phyloP scores from a whole-genome alignment of 169 alveolate species.

The Cryptosporidium meleagridis region DNA sequence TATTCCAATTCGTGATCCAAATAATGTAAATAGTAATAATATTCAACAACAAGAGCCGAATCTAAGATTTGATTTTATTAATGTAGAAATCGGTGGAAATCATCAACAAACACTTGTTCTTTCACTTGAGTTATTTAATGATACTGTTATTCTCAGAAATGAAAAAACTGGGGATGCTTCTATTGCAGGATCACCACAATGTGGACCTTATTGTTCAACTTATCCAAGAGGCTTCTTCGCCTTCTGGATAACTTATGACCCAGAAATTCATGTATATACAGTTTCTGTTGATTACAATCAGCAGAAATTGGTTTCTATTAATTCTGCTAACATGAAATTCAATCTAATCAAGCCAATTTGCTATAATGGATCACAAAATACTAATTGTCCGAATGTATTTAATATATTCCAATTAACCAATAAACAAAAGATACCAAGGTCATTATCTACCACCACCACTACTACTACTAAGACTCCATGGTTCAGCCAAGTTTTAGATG shows the following conservation, averaged over 20 bases:
- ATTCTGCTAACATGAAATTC: background rate
- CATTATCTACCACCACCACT: slow-evolving; percentile 43
- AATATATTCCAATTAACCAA: slow-evolving; percentile 36
- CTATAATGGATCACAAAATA: too few relatives aligned
- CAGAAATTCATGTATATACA: slow-evolving; percentile 5
- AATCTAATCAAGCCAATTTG: slow-evolving; percentile 1
- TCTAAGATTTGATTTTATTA: slow-evolving; percentile 12
- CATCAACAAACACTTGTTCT: background rate
- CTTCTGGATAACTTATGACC: slow-evolving; percentile 20
- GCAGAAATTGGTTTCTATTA: slow-evolving; percentile 1
- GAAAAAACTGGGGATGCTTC: slow-evolving; percentile 24
- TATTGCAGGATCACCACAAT: slow-evolving; percentile 21
- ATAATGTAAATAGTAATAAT: background rate
- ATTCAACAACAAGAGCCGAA: background rate
- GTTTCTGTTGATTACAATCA: slow-evolving; percentile 14
- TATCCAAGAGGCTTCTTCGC: slow-evolving; percentile 14
- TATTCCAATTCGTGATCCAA: slow-evolving; percentile 27
- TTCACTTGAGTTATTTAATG: slow-evolving; percentile 14
- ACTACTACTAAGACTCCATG: slow-evolving; percentile 61
- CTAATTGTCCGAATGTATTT: background rate
- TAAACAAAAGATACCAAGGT: slow-evolving; percentile 17
- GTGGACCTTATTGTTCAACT: slow-evolving; percentile 16
- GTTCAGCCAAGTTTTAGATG: slow-evolving; percentile 47
- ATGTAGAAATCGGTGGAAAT: background rate
- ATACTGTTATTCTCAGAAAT: slow-evolving; percentile 12